These are phyloP conservation scores for Colletotrichum viniferum DNA, from an alignment of 2,329 filamentous ascomycete genomes.

Conservation along the genomic window DNA sequence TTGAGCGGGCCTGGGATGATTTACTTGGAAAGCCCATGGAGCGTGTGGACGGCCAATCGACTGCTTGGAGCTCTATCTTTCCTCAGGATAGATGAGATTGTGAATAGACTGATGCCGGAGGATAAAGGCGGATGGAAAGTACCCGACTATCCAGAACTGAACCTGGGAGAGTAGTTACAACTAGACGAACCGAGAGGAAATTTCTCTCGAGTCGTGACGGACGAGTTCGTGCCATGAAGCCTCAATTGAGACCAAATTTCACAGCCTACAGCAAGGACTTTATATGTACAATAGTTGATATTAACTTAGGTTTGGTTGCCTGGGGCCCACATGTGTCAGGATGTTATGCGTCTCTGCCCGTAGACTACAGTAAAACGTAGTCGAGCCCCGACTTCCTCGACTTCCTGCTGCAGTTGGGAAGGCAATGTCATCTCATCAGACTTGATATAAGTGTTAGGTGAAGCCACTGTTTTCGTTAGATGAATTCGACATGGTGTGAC, in stretches of 20 bases:
- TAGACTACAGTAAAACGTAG: background rate
- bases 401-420: background rate
- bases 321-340: background rate
- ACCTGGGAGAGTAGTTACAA: background rate
- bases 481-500: background rate
- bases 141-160: background rate
- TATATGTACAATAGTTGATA: background rate
- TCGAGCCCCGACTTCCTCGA: background rate
- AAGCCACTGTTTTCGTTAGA: background rate
- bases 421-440: background rate
- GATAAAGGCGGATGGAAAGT: background rate
- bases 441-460: background rate
- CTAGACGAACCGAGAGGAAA: background rate
- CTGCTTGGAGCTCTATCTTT: background rate
- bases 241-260: background rate
- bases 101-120: background rate
- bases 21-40: constrained; percentile 6
- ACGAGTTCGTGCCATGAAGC: background rate
- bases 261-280: background rate
- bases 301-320: background rate
- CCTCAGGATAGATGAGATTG: background rate
- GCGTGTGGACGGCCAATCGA: constrained; percentile 13
- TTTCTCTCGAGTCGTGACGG: background rate
- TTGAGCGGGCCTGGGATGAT: background rate
- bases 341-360: background rate